Evolutionary conservation across 768 basidiomycete species (phyloP).

Genomic region (Phaffia australis): DNA sequence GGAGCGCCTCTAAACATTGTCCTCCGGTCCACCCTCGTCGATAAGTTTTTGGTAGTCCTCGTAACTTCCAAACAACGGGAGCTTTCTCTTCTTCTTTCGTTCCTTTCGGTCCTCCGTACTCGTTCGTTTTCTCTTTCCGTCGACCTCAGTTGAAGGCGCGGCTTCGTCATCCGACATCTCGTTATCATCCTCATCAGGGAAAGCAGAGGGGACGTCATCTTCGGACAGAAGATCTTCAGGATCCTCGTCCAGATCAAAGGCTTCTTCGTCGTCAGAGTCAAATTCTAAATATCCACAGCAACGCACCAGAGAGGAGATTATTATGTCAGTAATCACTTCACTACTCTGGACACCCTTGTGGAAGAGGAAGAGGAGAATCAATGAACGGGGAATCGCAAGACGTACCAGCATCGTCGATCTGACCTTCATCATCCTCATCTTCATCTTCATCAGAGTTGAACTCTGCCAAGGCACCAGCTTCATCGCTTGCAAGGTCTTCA

Average conservation of each 20-base stretch:
- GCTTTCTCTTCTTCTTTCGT: conserved; percentile 54
- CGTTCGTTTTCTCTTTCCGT: conserved; percentile 30
- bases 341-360: neutral
- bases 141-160: neutral
- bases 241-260: conserved; percentile 35
- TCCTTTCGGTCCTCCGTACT: conserved; percentile 33
- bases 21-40: conserved; percentile 35
- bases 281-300: conserved; percentile 48
- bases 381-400: conserved; percentile 35
- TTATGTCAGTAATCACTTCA: neutral
- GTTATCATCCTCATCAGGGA: conserved; percentile 6
- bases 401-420: conserved; percentile 45
- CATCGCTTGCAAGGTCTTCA: conserved; percentile 10
- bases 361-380: neutral
- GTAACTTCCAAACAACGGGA: conserved; percentile 36
- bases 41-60: conserved; percentile 39
- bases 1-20: conserved; percentile 28
- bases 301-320: neutral
- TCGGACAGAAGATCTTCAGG: conserved; percentile 33
- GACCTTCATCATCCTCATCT: conserved; percentile 40
- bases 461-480: conserved; percentile 35
- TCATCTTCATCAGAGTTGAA: conserved; percentile 43
- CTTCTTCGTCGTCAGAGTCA: conserved; percentile 42
- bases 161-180: conserved; percentile 3
- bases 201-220: conserved; percentile 18